Evolutionary conservation across 192 early-diverging fungal genomes (phyloP).

Genomic region (Phycomyces blakesleeanus): DNA sequence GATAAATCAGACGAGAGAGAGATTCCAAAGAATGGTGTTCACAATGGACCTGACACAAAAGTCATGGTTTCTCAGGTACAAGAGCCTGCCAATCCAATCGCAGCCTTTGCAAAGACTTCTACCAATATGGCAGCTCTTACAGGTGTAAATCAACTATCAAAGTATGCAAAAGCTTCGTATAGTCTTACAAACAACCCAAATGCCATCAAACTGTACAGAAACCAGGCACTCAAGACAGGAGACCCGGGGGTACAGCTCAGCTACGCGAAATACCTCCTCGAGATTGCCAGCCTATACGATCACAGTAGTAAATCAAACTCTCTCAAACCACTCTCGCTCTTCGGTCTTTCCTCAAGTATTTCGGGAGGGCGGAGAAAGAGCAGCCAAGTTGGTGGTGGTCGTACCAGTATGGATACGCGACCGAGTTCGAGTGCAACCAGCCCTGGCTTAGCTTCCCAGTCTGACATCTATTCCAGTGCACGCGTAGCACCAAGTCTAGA

Average conservation of each 20-base stretch:
- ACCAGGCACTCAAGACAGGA: conserved; percentile 73
- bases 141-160: background rate
- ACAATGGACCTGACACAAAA: too few relatives aligned
- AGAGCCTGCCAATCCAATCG: too few relatives aligned
- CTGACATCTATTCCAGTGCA: background rate
- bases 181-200: conserved; percentile 27
- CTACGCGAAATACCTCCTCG: conserved; percentile 74
- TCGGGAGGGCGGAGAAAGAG: background rate
- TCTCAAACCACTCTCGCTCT: background rate
- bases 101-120: background rate
- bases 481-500: background rate
- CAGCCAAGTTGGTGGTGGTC: background rate
- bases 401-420: conserved; percentile 6
- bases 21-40: too few relatives aligned
- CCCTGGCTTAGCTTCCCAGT: background rate
- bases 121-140: background rate
- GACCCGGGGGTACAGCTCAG: conserved; percentile 68
- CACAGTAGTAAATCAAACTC: background rate
- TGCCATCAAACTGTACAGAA: conserved; percentile 63
- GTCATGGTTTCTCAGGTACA: too few relatives aligned
- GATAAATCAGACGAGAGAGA: too few relatives aligned
- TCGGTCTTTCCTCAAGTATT: background rate
- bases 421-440: conserved; percentile 1
- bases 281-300: conserved; percentile 53
- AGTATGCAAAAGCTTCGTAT: conserved; percentile 25